Conservation (phyloP, 495 filamentous ascomycete genomes). For the Astrothelium subdiscretum region DNA sequence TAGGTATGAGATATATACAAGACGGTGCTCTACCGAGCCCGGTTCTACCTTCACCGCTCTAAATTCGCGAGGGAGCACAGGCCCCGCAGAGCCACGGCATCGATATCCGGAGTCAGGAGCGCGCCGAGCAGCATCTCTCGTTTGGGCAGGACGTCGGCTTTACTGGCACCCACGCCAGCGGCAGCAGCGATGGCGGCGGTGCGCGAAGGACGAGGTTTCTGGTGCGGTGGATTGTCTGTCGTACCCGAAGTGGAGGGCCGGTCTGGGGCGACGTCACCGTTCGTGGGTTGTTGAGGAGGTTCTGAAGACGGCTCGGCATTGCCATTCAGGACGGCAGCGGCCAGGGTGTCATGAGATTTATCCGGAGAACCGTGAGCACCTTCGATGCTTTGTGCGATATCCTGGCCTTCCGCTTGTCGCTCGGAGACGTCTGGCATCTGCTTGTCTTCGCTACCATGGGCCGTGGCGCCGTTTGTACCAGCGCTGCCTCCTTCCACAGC, state of each 20-base stretch:
- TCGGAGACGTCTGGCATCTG: no score
- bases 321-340: neutral
- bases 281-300: neutral
- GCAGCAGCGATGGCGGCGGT: neutral
- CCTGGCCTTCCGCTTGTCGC: conserved; percentile 13
- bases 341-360: neutral
- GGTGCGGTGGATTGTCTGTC: no score
- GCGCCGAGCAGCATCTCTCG: conserved; percentile 25
- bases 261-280: neutral
- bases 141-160: conserved; percentile 26
- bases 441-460: neutral
- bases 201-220: neutral
- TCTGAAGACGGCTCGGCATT: neutral
- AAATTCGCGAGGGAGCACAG: conserved; percentile 11
- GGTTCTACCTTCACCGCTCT: neutral
- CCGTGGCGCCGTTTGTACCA: neutral
- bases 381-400: neutral
- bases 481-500: neutral
- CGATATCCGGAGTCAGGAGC: conserved; percentile 18
- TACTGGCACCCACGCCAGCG: neutral
- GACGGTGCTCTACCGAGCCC: neutral
- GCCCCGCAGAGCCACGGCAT: conserved; percentile 20
- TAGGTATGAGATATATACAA: neutral
- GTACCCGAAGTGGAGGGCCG: neutral
- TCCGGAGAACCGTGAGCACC: neutral